These are phyloP conservation scores for Silene uniflora DNA, from an alignment of 148 eudicot genomes.

Conservation along the genomic window DNA sequence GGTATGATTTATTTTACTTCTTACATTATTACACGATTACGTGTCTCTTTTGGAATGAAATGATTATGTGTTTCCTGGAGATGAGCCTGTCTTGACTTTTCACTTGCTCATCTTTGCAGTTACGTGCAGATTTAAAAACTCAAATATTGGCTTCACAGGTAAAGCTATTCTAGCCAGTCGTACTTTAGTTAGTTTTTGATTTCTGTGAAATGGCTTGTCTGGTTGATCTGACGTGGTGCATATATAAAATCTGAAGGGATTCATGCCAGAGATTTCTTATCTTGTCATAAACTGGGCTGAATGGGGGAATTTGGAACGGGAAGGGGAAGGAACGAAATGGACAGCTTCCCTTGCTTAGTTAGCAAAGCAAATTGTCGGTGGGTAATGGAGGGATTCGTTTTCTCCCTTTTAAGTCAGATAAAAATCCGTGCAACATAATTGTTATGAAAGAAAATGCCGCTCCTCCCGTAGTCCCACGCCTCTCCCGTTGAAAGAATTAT, in stretches of 20 bases:
- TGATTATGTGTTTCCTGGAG: not conserved
- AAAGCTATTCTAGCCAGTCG: slow-evolving; percentile 9
- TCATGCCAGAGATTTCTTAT: not conserved
- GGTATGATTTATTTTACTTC: not conserved
- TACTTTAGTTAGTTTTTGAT: not conserved
- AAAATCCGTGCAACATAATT: not conserved
- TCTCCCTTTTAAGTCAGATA: not conserved
- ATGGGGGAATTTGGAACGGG: not conserved
- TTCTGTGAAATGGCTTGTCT: not conserved
- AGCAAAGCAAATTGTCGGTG: too few species aligned
- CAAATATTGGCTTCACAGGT: slow-evolving; percentile 79
- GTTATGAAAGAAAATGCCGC: not conserved
- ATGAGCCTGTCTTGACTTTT: slow-evolving; percentile 9
- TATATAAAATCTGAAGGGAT: not conserved
- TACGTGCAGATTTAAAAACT: slow-evolving; percentile 61
- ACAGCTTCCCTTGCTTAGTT: too few species aligned
- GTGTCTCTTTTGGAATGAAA: not conserved
- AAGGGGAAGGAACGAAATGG: not conserved
- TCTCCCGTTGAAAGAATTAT: too few species aligned
- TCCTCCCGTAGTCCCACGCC: too few species aligned
- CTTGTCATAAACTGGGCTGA: not conserved
- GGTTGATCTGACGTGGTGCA: not conserved
- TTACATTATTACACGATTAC: not conserved
- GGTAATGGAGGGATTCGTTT: not conserved
- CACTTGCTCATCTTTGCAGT: slow-evolving; percentile 40